Percentiles rank a stretch among this genome's conserved stretches.
phyloP scores from a whole-genome alignment of 1,284 basidiomycete genomes.

The Polyporus tsugae region DNA sequence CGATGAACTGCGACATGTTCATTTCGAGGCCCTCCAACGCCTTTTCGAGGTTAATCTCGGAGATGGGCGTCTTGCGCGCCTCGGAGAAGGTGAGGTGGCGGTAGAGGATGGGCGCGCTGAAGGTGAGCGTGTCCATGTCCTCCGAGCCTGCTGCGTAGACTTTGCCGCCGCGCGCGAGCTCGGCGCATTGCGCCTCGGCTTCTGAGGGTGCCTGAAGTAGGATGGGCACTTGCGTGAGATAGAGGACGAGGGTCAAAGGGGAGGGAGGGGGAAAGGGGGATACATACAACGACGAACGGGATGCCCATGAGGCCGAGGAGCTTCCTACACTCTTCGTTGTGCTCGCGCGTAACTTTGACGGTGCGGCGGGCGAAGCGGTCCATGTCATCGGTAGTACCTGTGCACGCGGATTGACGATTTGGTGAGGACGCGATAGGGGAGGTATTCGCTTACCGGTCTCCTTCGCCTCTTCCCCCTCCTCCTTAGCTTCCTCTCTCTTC shows the following conservation, averaged over 20 bases:
- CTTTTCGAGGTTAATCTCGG: constrained; percentile 86
- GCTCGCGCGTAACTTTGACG: constrained; percentile 94
- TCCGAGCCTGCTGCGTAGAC: constrained; percentile 97
- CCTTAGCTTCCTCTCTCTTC: constrained; percentile 90
- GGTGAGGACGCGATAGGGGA: background rate
- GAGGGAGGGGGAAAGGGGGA: background rate
- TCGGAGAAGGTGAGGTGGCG: constrained; percentile 99
- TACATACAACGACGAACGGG: constrained; percentile 85
- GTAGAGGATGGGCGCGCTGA: constrained; percentile 89
- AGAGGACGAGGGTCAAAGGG: background rate
- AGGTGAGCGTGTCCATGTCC: constrained; percentile 99
- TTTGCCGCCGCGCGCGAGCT: constrained; percentile 94
- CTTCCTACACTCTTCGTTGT: constrained; percentile 95
- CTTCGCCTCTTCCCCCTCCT: constrained; percentile 95
- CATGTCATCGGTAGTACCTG: constrained; percentile 89
- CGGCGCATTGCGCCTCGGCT: constrained; percentile 98
- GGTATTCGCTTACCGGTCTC: constrained; percentile 72
- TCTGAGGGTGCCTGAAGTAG: constrained; percentile 88
- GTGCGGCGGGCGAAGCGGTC: constrained; percentile 92
- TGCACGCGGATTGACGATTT: background rate
- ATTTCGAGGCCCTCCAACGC: constrained; percentile 91
- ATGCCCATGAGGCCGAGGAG: constrained; percentile 97
- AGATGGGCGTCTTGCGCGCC: constrained; percentile 98
- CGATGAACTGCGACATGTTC: constrained; percentile 97
- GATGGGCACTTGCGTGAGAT: background rate